Conservation (phyloP, 2,329 filamentous ascomycete species). For the Pseudogymnoascus sp. region DNA sequence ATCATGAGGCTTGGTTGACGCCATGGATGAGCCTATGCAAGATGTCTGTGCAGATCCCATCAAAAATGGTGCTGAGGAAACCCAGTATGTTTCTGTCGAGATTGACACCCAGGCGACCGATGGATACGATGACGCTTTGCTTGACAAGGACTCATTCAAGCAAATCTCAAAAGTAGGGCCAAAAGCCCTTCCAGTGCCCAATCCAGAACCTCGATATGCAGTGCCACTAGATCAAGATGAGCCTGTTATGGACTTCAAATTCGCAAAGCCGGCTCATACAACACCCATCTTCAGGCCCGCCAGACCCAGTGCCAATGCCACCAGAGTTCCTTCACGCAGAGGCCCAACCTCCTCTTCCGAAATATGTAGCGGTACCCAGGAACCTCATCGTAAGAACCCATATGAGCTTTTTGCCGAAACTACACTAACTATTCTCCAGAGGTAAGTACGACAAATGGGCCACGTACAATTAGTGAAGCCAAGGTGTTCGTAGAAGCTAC, state of each 20-base stretch:
- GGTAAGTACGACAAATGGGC: not conserved
- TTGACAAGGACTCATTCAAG: not conserved
- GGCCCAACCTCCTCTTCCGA: not conserved
- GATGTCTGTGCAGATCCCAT: constrained; percentile 14
- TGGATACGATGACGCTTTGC: not conserved
- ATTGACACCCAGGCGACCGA: constrained; percentile 20
- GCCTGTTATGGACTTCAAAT: not conserved
- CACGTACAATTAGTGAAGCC: not conserved
- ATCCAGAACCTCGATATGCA: not conserved
- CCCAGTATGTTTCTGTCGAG: constrained; percentile 23
- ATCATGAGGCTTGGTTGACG: not conserved
- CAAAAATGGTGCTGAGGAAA: constrained; percentile 18
- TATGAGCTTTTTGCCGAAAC: not conserved
- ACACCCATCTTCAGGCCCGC: not conserved
- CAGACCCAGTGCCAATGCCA: not conserved
- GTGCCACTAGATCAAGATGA: not conserved
- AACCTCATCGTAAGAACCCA: not conserved
- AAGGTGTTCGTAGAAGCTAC: too few species aligned
- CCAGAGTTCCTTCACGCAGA: not conserved
- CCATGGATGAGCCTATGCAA: constrained; percentile 13
- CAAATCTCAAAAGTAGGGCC: not conserved
- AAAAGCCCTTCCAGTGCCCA: not conserved
- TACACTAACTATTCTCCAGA: not conserved
- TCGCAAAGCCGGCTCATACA: not conserved
- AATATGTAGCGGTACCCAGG: not conserved